Evolutionary conservation across 2,329 filamentous ascomycete genomes (phyloP).

Genomic region (Ceratocystis destructans): DNA sequence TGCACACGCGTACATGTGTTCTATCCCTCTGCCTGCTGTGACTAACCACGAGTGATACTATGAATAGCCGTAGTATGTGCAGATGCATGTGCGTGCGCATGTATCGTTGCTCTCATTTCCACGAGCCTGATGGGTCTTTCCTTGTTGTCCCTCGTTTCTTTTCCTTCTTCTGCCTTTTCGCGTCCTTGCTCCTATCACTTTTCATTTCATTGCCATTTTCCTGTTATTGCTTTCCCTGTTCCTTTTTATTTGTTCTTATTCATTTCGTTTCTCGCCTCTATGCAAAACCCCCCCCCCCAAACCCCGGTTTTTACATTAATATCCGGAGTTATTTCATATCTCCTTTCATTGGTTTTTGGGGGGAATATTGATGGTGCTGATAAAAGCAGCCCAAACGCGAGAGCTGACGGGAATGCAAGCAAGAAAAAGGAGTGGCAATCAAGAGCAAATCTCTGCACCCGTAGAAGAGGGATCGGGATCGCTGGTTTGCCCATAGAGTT

Average conservation of each 20-base stretch:
- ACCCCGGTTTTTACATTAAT: not conserved
- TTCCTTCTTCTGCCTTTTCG: not conserved
- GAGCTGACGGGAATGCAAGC: too few relatives aligned
- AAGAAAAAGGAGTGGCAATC: not conserved
- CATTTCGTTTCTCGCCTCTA: conserved; percentile 9
- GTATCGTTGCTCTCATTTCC: not conserved
- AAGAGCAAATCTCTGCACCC: not conserved
- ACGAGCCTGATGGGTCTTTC: not conserved
- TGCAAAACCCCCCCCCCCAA: not conserved
- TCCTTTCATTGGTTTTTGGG: not conserved
- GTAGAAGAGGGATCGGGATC: too few relatives aligned
- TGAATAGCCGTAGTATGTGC: not conserved
- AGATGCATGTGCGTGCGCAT: not conserved
- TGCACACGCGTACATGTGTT: not conserved
- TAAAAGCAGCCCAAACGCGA: too few relatives aligned
- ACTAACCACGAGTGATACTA: not conserved
- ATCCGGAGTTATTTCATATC: not conserved
- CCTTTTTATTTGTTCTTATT: not conserved
- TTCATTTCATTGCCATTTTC: not conserved
- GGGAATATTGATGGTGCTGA: not conserved
- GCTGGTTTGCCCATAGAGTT: too few relatives aligned
- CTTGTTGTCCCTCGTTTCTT: not conserved
- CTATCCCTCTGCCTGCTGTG: too few relatives aligned
- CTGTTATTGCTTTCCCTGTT: not conserved
- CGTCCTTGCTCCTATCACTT: not conserved